phyloP scores from a whole-genome alignment of 805 yeast genomes.

The Komagataella pseudopastoris region DNA sequence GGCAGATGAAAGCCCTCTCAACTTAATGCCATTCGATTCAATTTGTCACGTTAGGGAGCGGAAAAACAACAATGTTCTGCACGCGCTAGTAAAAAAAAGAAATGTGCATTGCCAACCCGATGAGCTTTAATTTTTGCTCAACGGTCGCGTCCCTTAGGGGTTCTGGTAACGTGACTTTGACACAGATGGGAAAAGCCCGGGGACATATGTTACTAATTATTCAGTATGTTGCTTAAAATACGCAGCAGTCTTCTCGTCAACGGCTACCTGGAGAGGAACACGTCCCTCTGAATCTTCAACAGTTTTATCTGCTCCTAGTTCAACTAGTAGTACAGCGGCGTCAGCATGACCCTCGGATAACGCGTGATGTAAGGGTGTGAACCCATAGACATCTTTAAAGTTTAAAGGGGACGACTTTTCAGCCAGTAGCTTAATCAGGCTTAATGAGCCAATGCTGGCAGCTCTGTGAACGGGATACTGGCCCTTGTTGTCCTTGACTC shows the following conservation, averaged over 20 bases:
- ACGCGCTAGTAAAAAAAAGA: not conserved
- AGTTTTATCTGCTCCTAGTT: slow-evolving; percentile 52
- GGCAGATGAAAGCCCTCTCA: not conserved
- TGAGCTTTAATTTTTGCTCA: not conserved
- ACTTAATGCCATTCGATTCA: not conserved
- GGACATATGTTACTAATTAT: not conserved
- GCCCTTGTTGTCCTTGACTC: slow-evolving; percentile 53
- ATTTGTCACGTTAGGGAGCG: not conserved
- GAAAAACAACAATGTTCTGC: not conserved
- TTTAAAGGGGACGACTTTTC: slow-evolving; percentile 49
- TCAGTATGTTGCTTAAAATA: not conserved
- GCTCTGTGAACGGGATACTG: slow-evolving; percentile 73
- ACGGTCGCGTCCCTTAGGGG: not conserved
- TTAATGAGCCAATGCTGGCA: slow-evolving; percentile 56
- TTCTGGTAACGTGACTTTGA: not conserved
- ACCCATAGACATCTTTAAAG: slow-evolving; percentile 55
- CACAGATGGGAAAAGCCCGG: not conserved
- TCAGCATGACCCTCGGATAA: slow-evolving; percentile 83
- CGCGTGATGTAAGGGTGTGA: slow-evolving; percentile 87
- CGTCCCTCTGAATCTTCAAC: slow-evolving; percentile 36
- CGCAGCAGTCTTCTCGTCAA: slow-evolving; percentile 26
- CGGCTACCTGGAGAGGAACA: slow-evolving; percentile 39
- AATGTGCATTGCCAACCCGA: not conserved
- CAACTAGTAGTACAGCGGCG: slow-evolving; percentile 46
- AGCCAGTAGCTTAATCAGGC: slow-evolving; percentile 40